Base-by-base conservation (phyloP, 2,329 filamentous ascomycete genomes). In the Fusarium concolor region DNA sequence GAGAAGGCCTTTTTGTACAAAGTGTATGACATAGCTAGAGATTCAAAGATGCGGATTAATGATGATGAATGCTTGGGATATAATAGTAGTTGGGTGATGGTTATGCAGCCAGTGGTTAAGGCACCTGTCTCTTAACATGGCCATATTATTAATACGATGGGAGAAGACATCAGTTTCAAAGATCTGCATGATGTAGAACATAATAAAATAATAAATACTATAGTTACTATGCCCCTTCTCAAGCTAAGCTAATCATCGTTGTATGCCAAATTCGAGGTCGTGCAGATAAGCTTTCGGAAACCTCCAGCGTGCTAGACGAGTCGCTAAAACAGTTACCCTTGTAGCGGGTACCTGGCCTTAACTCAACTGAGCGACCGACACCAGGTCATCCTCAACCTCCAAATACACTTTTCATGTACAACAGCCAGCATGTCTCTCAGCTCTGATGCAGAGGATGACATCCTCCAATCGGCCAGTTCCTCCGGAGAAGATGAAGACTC, bases 371-470 rank as follows among this genome's bases (percentile, higher is more conserved):
- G 50, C 63, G n/a, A 54, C 65, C 63, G n/a, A 54, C 65, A 26
- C 65, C 55, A 57, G 54, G 31, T 60, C 29, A 41, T 28, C 35
- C 24, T 50, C 47, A 39, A 55, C n/a, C n/a, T n/a, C n/a, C n/a
- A n/a, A n/a, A n/a, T n/a, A n/a, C n/a, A n/a, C n/a, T n/a, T n/a
- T 44, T 24, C 11, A 18, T 44, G 22, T 17, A 24, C 28, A 12
- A 20, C 29, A 18, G 20, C 33, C 63, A 58, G 11, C 51, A 79
- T 80, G 78, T 77, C 77, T 18, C 58, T 65, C 22, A 77, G 77
- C n/a, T 77, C 76, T 18, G 79, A 79, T 50, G 79, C 78, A 46
- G 76, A 76, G 31, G 75, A 78, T n/a, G 78, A 77, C 49, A 78
- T 77, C 57, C 71, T 79, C 55, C 76, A 76, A 24, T 77, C 74